A percentile compares a stretch with the other conserved stretches of the same genome.
Conservation (phyloP, 495 filamentous ascomycete species). For the Aspergillus steynii region DNA sequence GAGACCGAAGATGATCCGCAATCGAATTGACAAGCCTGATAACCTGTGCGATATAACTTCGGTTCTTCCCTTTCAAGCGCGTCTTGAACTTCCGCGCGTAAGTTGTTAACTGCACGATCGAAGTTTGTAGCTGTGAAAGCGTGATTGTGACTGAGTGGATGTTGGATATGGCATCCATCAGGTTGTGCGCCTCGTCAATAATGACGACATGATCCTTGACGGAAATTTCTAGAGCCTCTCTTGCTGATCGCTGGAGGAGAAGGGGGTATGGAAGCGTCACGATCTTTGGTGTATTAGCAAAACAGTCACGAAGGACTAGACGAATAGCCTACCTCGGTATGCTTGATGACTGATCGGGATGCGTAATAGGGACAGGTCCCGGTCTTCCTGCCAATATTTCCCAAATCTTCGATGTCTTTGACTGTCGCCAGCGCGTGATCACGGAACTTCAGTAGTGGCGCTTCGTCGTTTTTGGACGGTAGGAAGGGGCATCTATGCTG, state of each 20-base stretch:
- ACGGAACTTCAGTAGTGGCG: conserved; percentile 75
- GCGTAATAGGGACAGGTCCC: conserved; percentile 96
- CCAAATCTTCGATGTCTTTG: conserved; percentile 92
- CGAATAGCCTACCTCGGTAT: conserved; percentile 62
- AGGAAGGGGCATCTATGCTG: conserved; percentile 76
- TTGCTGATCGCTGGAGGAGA: conserved; percentile 82
- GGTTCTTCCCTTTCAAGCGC: conserved; percentile 86
- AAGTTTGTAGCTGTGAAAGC: conserved; percentile 67
- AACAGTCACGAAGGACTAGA: background rate
- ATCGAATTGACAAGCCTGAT: conserved; percentile 79
- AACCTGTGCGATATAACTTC: conserved; percentile 86
- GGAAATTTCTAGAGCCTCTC: conserved; percentile 83
- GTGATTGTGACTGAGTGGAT: conserved; percentile 82
- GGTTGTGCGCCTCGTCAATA: conserved; percentile 96
- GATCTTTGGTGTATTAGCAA: conserved; percentile 56
- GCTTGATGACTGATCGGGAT: conserved; percentile 75
- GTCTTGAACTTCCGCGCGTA: conserved; percentile 89
- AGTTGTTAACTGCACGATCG: conserved; percentile 69
- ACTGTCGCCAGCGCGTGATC: conserved; percentile 83
- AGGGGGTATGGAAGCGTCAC: conserved; percentile 93
- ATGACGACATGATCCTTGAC: conserved; percentile 87
- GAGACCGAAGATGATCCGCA: conserved; percentile 56
- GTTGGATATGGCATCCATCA: conserved; percentile 89
- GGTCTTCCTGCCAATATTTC: conserved; percentile 70
- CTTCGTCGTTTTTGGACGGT: conserved; percentile 73